Evolutionary conservation across 2,329 filamentous ascomycete genomes (phyloP), one percentile per base, ranked within the genome.

Genomic region (Alternaria incomplexa): DNA sequence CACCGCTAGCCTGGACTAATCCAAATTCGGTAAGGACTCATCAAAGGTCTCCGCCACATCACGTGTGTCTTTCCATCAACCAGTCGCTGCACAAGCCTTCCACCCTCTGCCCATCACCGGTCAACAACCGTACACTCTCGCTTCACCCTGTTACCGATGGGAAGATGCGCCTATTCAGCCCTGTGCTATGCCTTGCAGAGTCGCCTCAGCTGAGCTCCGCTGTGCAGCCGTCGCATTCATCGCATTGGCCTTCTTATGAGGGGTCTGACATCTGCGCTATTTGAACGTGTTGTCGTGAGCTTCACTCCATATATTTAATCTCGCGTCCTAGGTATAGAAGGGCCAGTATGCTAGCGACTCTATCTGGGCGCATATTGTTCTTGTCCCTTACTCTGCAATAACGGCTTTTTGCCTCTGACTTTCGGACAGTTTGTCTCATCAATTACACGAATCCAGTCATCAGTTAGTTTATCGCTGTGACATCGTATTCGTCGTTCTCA

Each of bases 181-280:
- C 69, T 64, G 59, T 56, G 59, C 56, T 25, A 45, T 57, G 69
- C 69, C 64, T 68, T n/a, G 51, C 50, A 23, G 25, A 60, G 50
- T 23, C 20, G 66, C 62, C 57, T 64, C 43, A 53, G 46, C 55
- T 50, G 54, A 45, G 47, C 22, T 20, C 20, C 20, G 20, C 20
- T 20, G 20, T 20, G 20, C 20, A 20, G 20, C 20, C 20, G 53
- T 61, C 75, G 75, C 64, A 75, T 77, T 73, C 58, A 15, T 76
- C 74, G 74, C 65, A 76, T 77, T 71, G 9, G n/a, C 28, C 36
- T 26, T 54, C 58, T 47, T 15, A 40, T 40, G 30, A 28, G 36
- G n/a, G 40, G 25, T 9, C 22, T 54, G 52, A 1, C 1, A 4
- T 43, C 3, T 36, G 48, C 48, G 30, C 48, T 8, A 20, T 36